These are phyloP conservation scores for Zoysia pacifica DNA, from an alignment of 176 grass and related monocot species.

Conservation along the genomic window DNA sequence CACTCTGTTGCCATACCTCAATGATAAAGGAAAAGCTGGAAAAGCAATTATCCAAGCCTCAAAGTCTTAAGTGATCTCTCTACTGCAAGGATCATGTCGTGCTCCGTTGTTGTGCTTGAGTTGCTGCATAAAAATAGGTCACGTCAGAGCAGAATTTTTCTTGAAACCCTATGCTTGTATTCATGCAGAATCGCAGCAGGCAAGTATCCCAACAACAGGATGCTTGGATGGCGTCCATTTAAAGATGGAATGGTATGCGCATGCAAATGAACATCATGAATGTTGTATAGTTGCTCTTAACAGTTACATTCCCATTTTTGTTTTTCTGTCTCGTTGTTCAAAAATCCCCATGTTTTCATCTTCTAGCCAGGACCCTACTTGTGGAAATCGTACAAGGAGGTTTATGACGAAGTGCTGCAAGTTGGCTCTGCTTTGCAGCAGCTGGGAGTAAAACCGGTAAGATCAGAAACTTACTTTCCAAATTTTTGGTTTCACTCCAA, in stretches of 20 bases:
- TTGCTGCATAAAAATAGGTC: background rate
- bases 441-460: slow-evolving; percentile 71
- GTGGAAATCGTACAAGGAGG: slow-evolving; percentile 93
- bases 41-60: background rate
- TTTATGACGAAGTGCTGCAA: slow-evolving; percentile 84
- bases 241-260: slow-evolving; percentile 65
- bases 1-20: background rate
- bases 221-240: slow-evolving; percentile 91
- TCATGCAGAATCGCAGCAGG: slow-evolving; percentile 68
- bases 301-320: background rate
- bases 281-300: background rate
- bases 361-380: slow-evolving; percentile 76
- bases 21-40: background rate
- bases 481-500: background rate
- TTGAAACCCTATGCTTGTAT: background rate
- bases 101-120: background rate
- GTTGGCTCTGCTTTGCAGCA: slow-evolving; percentile 68
- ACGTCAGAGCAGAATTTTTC: background rate
- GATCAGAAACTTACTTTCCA: background rate
- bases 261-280: slow-evolving; percentile 15
- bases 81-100: background rate
- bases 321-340: slow-evolving; percentile 15
- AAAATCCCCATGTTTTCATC: slow-evolving; percentile 22
- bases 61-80: background rate
- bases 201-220: slow-evolving; percentile 78